Evolutionary conservation across 2,329 filamentous ascomycete genomes (phyloP).

Genomic region (Sphaerulina vaccinii): DNA sequence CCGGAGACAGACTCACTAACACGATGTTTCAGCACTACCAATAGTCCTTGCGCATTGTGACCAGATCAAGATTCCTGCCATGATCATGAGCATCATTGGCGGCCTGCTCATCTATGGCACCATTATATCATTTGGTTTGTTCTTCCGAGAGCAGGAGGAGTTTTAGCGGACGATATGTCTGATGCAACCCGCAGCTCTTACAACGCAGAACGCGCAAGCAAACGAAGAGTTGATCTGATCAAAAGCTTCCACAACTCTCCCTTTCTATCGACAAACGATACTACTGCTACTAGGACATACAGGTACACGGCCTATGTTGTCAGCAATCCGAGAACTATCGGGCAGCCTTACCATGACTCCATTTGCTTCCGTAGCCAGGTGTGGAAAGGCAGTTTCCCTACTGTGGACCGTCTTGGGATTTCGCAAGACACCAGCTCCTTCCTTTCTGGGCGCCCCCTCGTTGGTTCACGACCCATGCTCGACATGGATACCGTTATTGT

Average conservation of each 20-base stretch:
- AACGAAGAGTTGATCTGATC: not conserved
- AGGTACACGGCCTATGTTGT: not conserved
- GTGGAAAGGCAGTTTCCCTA: not conserved
- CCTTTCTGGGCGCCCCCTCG: slow-evolving; percentile 2
- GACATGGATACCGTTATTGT: slow-evolving; percentile 13
- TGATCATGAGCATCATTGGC: slow-evolving; percentile 92
- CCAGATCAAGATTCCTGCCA: slow-evolving; percentile 78
- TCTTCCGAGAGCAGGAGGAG: slow-evolving; percentile 96
- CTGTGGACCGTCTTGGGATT: not conserved
- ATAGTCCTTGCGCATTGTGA: slow-evolving; percentile 82
- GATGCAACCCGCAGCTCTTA: not conserved
- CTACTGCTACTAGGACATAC: not conserved
- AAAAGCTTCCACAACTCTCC: not conserved
- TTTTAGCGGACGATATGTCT: slow-evolving; percentile 57
- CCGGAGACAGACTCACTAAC: slow-evolving; percentile 4
- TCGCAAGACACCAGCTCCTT: not conserved
- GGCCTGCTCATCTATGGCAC: slow-evolving; percentile 95
- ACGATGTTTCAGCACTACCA: slow-evolving; percentile 66
- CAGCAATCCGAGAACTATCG: not conserved
- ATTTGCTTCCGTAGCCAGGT: not conserved
- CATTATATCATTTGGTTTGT: slow-evolving; percentile 96
- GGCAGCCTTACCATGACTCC: not conserved
- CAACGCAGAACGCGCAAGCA: slow-evolving; percentile 3
- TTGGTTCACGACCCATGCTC: slow-evolving; percentile 3
- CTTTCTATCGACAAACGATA: not conserved